Conservation (phyloP, 768 basidiomycete species). For the Macrolepiota dolichaula region DNA sequence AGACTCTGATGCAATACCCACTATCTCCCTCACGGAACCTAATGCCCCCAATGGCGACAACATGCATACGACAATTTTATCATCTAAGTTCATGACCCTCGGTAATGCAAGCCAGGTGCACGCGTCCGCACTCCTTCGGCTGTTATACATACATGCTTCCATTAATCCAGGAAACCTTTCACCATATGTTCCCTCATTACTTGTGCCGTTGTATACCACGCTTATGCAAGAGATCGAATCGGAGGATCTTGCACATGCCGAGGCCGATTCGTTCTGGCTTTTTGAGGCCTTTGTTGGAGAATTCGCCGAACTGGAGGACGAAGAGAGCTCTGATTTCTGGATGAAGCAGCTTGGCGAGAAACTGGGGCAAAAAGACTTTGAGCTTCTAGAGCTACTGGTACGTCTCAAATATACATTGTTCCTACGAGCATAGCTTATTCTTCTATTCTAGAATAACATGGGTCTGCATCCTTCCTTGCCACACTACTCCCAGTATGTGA, state of each 20-base stretch:
- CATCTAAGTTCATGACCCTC: constrained; percentile 41
- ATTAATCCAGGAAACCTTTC: constrained; percentile 73
- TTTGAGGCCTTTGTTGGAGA: constrained; percentile 74
- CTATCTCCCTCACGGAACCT: constrained; percentile 35
- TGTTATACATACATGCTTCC: constrained; percentile 67
- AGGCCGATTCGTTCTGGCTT: constrained; percentile 83
- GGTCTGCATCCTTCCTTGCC: constrained; percentile 70
- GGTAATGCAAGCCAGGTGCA: constrained; percentile 56
- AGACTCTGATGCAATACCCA: constrained; percentile 25
- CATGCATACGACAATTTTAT: constrained; percentile 38
- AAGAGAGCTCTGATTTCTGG: constrained; percentile 60
- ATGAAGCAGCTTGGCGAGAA: constrained; percentile 59
- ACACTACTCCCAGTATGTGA: constrained; percentile 75
- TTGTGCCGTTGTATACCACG: constrained; percentile 66
- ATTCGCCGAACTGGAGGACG: constrained; percentile 70
- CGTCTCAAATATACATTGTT: constrained; percentile 15
- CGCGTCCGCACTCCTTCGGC: constrained; percentile 58
- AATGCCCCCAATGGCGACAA: constrained; percentile 23
- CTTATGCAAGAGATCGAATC: constrained; percentile 59
- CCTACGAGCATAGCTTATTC: neutral
- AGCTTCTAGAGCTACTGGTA: constrained; percentile 60
- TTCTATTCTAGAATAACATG: constrained; percentile 43
- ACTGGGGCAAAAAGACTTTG: constrained; percentile 58
- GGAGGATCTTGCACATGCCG: constrained; percentile 60
- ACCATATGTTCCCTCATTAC: constrained; percentile 63